Evolutionary conservation across 352 stramenopile species (phyloP).

Genomic region (Phytophthora rubi): DNA sequence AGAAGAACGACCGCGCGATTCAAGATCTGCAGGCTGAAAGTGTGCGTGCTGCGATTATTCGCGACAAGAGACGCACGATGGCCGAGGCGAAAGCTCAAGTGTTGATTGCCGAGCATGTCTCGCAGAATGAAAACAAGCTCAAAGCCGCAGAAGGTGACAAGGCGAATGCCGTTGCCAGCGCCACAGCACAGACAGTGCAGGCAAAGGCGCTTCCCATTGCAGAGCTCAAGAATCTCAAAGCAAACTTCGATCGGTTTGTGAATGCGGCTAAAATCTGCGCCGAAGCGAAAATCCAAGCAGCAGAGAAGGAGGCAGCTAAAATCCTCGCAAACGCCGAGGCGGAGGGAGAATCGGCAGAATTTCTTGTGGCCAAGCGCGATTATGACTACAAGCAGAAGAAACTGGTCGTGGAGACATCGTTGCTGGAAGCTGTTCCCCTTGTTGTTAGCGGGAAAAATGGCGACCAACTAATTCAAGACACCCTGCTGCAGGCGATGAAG

Average conservation of each 20-base stretch:
- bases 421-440: slow-evolving; percentile 59
- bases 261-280: slow-evolving; percentile 58
- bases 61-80: slow-evolving; percentile 72
- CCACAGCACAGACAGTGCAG: slow-evolving; percentile 50
- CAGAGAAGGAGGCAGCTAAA: slow-evolving; percentile 52
- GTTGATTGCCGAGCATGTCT: slow-evolving; percentile 56
- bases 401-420: slow-evolving; percentile 52
- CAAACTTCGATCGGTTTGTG: slow-evolving; percentile 66
- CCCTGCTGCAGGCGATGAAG: slow-evolving; percentile 44
- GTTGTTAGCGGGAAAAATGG: slow-evolving; percentile 82
- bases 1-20: slow-evolving; percentile 74
- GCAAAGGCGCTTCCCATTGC: slow-evolving; percentile 56
- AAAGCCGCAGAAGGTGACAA: slow-evolving; percentile 64
- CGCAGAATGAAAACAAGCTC: slow-evolving; percentile 59
- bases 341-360: slow-evolving; percentile 52
- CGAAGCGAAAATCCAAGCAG: slow-evolving; percentile 66
- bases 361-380: slow-evolving; percentile 64
- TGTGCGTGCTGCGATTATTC: slow-evolving; percentile 66
- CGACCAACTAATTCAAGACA: slow-evolving; percentile 74
- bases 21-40: slow-evolving; percentile 70
- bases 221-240: slow-evolving; percentile 51
- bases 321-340: slow-evolving; percentile 56
- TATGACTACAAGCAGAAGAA: slow-evolving; percentile 79
- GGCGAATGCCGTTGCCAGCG: slow-evolving; percentile 52
- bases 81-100: slow-evolving; percentile 74